Conservation (phyloP, 495 filamentous ascomycete species). For the Penicillium coprophilum region DNA sequence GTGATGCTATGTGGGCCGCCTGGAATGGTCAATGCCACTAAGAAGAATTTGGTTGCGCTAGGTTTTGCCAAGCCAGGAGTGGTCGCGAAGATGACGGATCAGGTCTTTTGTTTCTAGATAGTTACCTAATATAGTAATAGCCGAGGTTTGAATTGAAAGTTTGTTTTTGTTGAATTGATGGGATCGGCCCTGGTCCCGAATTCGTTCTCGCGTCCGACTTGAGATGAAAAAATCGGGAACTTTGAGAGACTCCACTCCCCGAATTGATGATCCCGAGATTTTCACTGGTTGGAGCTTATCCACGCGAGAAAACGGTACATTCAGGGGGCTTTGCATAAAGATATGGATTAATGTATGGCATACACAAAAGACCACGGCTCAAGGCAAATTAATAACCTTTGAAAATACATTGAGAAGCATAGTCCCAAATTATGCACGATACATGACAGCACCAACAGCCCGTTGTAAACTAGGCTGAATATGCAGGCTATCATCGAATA, state of each 20-base stretch:
- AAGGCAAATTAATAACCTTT: too few relatives aligned
- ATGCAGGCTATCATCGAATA: too few relatives aligned
- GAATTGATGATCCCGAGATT: neutral
- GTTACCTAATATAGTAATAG: conserved; percentile 3
- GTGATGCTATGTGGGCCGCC: conserved; percentile 45
- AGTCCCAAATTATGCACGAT: too few relatives aligned
- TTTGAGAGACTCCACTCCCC: neutral
- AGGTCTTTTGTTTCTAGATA: conserved; percentile 36
- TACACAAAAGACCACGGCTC: too few relatives aligned
- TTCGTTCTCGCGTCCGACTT: neutral
- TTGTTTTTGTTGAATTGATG: conserved; percentile 5
- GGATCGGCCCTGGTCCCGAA: conserved; percentile 1
- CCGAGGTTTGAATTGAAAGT: conserved; percentile 9
- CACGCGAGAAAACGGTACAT: neutral
- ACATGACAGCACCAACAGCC: too few relatives aligned
- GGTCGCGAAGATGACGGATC: conserved; percentile 40
- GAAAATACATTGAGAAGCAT: too few relatives aligned
- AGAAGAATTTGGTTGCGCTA: conserved; percentile 34
- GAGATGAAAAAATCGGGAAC: neutral
- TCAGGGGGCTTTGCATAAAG: neutral
- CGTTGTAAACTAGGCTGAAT: too few relatives aligned
- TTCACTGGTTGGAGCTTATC: conserved; percentile 10
- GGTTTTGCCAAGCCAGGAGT: conserved; percentile 37
- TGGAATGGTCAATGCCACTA: conserved; percentile 40
- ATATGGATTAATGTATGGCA: too few relatives aligned